Base-by-base conservation (phyloP, 768 basidiomycete genomes). In the Amanita phalloides region DNA sequence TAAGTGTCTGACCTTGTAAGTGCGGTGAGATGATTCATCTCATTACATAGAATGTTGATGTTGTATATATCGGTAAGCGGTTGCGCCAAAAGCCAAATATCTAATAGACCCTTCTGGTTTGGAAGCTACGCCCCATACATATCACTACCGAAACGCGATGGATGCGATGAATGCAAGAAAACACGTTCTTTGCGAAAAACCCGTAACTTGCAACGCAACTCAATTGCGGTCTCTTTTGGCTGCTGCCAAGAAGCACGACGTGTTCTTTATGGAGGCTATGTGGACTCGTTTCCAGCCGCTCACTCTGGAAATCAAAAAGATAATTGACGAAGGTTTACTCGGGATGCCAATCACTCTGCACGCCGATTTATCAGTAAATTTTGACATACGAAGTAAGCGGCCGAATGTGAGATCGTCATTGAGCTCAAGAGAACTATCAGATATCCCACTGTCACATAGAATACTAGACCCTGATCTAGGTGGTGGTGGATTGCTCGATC, bases 231-330 rank as follows among this genome's bases (percentile, higher is more conserved):
- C 82, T 43, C 74, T 95, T 21, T 69, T 91, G 17, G 68, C 68
- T 8, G 75, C 88, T 17, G 90, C 92, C 2, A 86, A 85, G 64
- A 78, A 88, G 62, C 71, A 84, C 58, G 77, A 81, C 14, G 75
- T 91, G 1, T 94, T 94, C 72, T 79, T 94, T 59, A 93, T 94
- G 90, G 92, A 94, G 67, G 90, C 86, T 0, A 72, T 91, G 66
- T 91, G 90, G 88, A 90, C 90, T 33, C 75, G 86, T 33, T 90
- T 89, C 71, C 82, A 86, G 53, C 86, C 86, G 10, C 73, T 87
- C 54, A 69, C 73, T 8, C 60, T 71, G 14, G 86, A 85, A 54
- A 69, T 90, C 49, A 82, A 84, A 65, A 72, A 72, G 54, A 66
- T 87, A 43, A 72, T 77, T 1, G 79, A 85, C 46, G 71, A 73